phyloP scores from a whole-genome alignment of 78 protist species.

The Dictyostelium discoideum region DNA sequence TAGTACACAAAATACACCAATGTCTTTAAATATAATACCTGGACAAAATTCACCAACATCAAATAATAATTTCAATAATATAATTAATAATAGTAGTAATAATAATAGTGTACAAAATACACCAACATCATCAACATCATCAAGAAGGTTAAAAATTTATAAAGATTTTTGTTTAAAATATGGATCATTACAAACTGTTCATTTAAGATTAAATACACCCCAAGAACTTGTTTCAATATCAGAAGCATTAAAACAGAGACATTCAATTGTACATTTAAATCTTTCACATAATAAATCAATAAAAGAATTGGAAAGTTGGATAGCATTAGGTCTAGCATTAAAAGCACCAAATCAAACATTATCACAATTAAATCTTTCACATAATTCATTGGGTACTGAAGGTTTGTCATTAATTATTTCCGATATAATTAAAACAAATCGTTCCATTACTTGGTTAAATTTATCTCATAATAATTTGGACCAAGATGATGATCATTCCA shows the following conservation, averaged over 20 bases:
- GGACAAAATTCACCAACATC: not conserved
- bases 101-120: not conserved
- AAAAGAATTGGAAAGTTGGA: slow-evolving; percentile 69
- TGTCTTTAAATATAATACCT: not conserved
- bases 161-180: slow-evolving; percentile 62
- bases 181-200: slow-evolving; percentile 9
- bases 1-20: not conserved
- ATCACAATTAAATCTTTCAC: slow-evolving; percentile 31
- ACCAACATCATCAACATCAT: slow-evolving; percentile 1
- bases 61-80: not conserved
- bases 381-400: slow-evolving; percentile 47
- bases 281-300: slow-evolving; percentile 49
- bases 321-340: slow-evolving; percentile 60
- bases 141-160: slow-evolving; percentile 14
- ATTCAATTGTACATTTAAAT: slow-evolving; percentile 22
- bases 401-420: slow-evolving; percentile 62
- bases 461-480: slow-evolving; percentile 36
- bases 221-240: slow-evolving; percentile 48
- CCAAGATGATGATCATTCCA: slow-evolving; percentile 74
- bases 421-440: slow-evolving; percentile 41
- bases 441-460: slow-evolving; percentile 40
- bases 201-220: slow-evolving; percentile 5
- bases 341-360: slow-evolving; percentile 32
- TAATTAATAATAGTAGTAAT: not conserved
- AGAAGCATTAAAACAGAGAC: slow-evolving; percentile 60